Percentiles rank a stretch among this genome's conserved stretches.
Conservation (phyloP, 805 yeast genomes). For the Candida railenensis region DNA sequence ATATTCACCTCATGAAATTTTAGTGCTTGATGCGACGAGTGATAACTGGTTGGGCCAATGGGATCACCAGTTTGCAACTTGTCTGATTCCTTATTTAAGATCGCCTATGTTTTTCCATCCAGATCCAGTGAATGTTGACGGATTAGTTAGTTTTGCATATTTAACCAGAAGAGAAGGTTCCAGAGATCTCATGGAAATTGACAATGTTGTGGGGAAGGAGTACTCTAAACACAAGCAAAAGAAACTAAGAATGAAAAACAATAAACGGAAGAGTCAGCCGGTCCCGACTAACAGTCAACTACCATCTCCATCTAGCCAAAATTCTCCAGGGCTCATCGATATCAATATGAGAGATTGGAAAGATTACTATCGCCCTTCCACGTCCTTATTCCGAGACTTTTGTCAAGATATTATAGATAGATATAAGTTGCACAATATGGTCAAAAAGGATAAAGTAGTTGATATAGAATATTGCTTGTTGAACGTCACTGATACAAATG, state of each 20-base stretch:
- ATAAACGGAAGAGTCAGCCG: conserved; percentile 13
- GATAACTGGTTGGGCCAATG: conserved; percentile 41
- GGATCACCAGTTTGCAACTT: conserved; percentile 41
- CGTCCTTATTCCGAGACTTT: conserved; percentile 37
- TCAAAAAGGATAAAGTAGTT: conserved; percentile 32
- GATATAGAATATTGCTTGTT: conserved; percentile 28
- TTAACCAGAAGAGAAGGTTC: conserved; percentile 23
- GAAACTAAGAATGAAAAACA: conserved; percentile 19
- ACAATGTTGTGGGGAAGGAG: conserved; percentile 44
- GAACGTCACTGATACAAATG: conserved; percentile 19
- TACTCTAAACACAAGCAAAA: conserved; percentile 43
- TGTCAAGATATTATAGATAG: conserved; percentile 33
- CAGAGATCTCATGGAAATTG: conserved; percentile 37
- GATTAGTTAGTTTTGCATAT: conserved; percentile 40
- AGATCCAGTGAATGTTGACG: conserved; percentile 45
- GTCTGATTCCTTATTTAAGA: conserved; percentile 41
- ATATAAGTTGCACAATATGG: conserved; percentile 27
- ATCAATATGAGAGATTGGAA: conserved; percentile 44
- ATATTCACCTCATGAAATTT: conserved; percentile 25
- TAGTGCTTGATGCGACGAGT: conserved; percentile 35
- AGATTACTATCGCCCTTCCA: conserved; percentile 45
- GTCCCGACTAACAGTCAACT: conserved; percentile 10
- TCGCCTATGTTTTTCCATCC: conserved; percentile 51
- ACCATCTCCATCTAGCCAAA: conserved; percentile 16
- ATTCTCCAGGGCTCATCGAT: conserved; percentile 35